Evolutionary conservation across 306 rosid genomes (phyloP), one percentile per base, ranked within the genome.

Genomic region (Prunus mume): DNA sequence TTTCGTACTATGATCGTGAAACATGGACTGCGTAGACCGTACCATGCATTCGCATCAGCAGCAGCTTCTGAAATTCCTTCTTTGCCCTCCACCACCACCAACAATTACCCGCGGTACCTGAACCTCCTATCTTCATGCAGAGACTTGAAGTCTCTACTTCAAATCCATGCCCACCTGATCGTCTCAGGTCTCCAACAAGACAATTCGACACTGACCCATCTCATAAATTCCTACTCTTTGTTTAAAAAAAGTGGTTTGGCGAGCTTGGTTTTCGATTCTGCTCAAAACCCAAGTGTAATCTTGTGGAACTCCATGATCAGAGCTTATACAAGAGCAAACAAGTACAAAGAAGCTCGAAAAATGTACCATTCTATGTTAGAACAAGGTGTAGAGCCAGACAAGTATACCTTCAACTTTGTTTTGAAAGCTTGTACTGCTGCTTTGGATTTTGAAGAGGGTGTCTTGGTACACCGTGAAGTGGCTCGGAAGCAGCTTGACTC

Each of bases 361-460:
- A 70, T 88, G 85, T 90, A 86, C 61, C 86, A 74, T 50, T 68
- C 64, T 66, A 81, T 88, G 88, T 68, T 85, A 17, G 73, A 62
- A 25, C 75, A 25, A 20, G 91, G 91, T 4, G 12, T 82, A 13
- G 79, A 86, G 77, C 92, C 96, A 6, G 96, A 90, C 75, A 90
- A 90, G 70, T 90, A 83, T 61, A 90, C 92, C 5, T 88, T 88
- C 66, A 86, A 88, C 71, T 90, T 88, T 80, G 87, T 84, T 72
- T 77, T 90, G 83, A 88, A 82, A 79, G 92, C 96, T 52, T 90
- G 93, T 66, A 83, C 88, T 45, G 82, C 83, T 61, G 83, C 90
- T 74, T 77, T 86, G 30, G 86, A 88, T 55, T 85, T 86, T 27
- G 72, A 81, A 54, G 88, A 83, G 78, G 96, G 93, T 34, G 60